Evolutionary conservation across 306 rosid genomes (phyloP).

Genomic region (Vigna unguiculata): DNA sequence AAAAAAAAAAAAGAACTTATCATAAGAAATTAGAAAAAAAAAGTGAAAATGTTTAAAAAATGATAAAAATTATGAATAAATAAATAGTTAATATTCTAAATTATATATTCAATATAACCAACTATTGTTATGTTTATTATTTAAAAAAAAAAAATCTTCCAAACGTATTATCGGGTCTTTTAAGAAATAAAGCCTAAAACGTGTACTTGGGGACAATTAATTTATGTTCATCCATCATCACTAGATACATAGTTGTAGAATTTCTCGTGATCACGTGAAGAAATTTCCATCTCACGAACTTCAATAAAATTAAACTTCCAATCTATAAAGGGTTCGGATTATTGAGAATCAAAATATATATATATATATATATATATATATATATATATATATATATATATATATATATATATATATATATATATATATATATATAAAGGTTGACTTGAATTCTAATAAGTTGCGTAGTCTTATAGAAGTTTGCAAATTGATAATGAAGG

Average conservation of each 20-base stretch:
- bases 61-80: no score
- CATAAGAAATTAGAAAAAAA: no score
- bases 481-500: background rate
- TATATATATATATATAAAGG: background rate
- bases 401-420: background rate
- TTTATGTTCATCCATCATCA: background rate
- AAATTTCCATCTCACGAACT: background rate
- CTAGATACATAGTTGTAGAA: background rate
- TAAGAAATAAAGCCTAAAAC: background rate
- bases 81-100: no score
- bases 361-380: background rate
- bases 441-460: slow-evolving; percentile 8
- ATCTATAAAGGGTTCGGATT: slow-evolving; percentile 13
- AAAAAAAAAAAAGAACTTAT: no score
- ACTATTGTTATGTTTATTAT: no score
- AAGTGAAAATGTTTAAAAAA: no score
- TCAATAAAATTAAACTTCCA: background rate
- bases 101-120: no score
- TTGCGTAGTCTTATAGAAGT: background rate
- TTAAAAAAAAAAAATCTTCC: no score
- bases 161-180: no score
- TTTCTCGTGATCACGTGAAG: background rate
- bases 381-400: background rate
- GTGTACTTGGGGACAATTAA: background rate
- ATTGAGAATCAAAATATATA: background rate